Evolutionary conservation across 768 basidiomycete genomes (phyloP), one percentile per base, ranked within the genome.

Genomic region (Mycena maculata): DNA sequence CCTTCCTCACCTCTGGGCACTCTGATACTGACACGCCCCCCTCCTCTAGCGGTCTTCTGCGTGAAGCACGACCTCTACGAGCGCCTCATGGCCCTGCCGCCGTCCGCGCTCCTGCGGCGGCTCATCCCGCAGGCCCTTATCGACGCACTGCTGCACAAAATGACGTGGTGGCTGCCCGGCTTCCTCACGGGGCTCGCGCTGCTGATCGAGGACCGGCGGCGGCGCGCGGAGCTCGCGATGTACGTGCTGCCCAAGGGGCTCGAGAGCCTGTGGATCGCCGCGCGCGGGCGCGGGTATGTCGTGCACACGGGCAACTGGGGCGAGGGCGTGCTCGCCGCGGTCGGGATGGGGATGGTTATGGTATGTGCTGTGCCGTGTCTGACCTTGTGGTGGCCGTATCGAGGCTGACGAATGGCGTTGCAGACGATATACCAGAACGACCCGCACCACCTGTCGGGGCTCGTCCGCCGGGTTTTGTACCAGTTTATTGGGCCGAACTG

Each of bases 201-300:
- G 52, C 88, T 98, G 63, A 86, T 96, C 4, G 97, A 99, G 74
- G 96, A 94, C 74, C 90, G 88, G 80, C 86, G 91, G 72, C 84
- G 97, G n/a, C 86, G 96, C 6, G 92, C 88, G 1, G 97, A 99
- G 79, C 81, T 98, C 69, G 95, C 96, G 67, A 94, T 95, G 95
- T 95, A 92, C 75, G 91, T 90, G 2, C 79, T 98, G 27, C 97
- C 97, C 5, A 94, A 95, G 76, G 94, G 88, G 0, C 77, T 99
- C 38, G 96, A 99, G 81, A 94, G 93, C 59, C 87, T 88, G n/a
- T 98, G 95, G 96, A 83, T 90, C 0, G 88, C 90, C 74, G 87
- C 90, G 11, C 79, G 92, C 27, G 92, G 92, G 16, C 87, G 89
- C 67, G 92, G 92, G 2, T 88, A 87, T 79, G 91, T 96, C 49